phyloP scores from a whole-genome alignment of 208 protist species.

The Crithidia fasciculata region DNA sequence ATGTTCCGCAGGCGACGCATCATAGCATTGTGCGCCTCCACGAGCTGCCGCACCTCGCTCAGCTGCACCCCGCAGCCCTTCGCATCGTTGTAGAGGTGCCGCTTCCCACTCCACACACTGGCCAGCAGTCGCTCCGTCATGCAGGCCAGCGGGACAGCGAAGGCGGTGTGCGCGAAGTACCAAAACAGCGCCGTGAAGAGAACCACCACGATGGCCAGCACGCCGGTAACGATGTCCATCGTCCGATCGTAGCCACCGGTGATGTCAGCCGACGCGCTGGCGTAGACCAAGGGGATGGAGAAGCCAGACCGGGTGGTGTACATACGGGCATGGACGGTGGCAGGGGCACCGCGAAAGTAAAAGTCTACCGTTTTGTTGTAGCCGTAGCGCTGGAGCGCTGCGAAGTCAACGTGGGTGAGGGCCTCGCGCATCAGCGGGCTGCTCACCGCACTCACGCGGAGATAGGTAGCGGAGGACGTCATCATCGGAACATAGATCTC shows the following conservation, averaged over 20 bases:
- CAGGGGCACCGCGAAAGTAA: neutral
- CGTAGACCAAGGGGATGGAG: constrained; percentile 4
- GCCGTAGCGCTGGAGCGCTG: neutral
- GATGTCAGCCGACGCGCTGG: neutral
- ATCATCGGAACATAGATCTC: neutral
- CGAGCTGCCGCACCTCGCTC: constrained; percentile 13
- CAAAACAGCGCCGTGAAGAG: constrained; percentile 7
- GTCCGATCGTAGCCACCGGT: neutral
- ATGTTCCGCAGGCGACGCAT: constrained; percentile 19
- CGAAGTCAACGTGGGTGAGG: constrained; percentile 31
- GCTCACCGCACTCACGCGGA: constrained; percentile 18
- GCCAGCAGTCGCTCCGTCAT: neutral
- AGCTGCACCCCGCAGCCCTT: neutral
- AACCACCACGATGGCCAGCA: neutral
- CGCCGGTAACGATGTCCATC: neutral
- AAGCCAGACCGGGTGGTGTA: constrained; percentile 4
- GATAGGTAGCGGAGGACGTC: neutral
- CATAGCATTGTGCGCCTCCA: constrained; percentile 14
- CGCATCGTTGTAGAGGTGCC: neutral
- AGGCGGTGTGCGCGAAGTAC: neutral
- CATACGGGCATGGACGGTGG: neutral
- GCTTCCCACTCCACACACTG: neutral
- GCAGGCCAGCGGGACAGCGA: constrained; percentile 4
- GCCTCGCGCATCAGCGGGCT: constrained; percentile 42
- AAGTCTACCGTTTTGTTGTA: constrained; percentile 13